Base-by-base conservation (phyloP, 495 filamentous ascomycete species). In the Aspergillus panamensis region DNA sequence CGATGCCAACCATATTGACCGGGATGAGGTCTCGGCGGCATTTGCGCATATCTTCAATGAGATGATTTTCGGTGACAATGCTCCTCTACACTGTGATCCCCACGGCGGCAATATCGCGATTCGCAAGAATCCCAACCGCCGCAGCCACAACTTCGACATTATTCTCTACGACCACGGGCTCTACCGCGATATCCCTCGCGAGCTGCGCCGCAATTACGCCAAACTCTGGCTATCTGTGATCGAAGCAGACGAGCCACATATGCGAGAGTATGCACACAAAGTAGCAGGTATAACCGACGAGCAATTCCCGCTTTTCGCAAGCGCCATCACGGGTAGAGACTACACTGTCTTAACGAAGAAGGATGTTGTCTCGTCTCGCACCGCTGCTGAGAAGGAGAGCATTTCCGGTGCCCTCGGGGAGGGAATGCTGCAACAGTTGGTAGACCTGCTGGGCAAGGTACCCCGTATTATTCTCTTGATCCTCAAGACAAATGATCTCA, bases 101-200 rank as follows among this genome's bases (percentile, higher is more conserved):
- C 95, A 99, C 66, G 94, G 92, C 53, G 95, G 95, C 31, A 99
- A 99, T 69, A 90, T 97, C 30, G 94, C 95, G 29, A 91, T 99
- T 59, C 84, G 94, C 29, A 82, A 84, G 63, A 92, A 91, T 63
- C 62, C 73, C 14, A 70, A 69, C 6, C 75, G 84, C 29, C 70
- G 78, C 16, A 72, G 74, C 32, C 83, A 82, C n/a, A 96, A 96
- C 67, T 99, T 99, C 64, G 95, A 99, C 65, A 87, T 99, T 59
- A 88, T 99, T 59, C 82, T 98, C n/a, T 96, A 96, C 69, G 95
- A 99, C 65, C 95, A 99, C 71, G 95, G 95, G 1, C 78, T 99
- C 3, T 99, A 99, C 72, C 88, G 95, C 40, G 90, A 92, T 64
- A 97, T 99, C 60, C 90, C 92, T 10, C 76, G 79, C 29, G 72